Evolutionary conservation across 163 green algal species (phyloP), one percentile per base, ranked within the genome.

Genomic region (Chlamydomonas reinhardtii): DNA sequence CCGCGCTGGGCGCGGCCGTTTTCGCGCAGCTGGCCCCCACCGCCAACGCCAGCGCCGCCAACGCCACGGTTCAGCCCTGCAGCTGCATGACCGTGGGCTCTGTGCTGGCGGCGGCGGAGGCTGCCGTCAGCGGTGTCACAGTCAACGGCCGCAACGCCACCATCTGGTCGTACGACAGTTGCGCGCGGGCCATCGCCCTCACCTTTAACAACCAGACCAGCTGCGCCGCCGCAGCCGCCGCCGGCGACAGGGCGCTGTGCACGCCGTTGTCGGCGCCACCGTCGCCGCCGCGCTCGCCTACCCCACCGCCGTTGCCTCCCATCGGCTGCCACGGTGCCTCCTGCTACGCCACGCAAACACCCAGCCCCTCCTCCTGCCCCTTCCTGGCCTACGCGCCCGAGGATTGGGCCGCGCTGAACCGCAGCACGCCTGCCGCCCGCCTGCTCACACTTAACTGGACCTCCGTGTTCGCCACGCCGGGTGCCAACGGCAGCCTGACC

Each of bases 161-260:
- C 32, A 34, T 82, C 4, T 82, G 74, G 74, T 82, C 59, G 74
- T 82, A 82, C 74, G 74, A 35, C 61, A 31, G 59, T 27, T 82
- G 74, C 59, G 74, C 74, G 0, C 62, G 62, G 17, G 24, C 19
- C 59, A 62, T 39, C 24, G 11, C 19, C 2, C 5, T 37, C 14
- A 27, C 35, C 54, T 82, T 72, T 34, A 68, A 48, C 59, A 61
- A 25, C 74, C 24, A 62, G 5, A 14, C 48, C 56, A 62, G n/a
- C 8, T 82, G 74, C 61, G 48, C 11, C 1, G 48, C 31, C 56
- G 25, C 32, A 15, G 74, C 16, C 2, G 74, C 48, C 32, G 34
- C 12, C 17, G 34, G 32, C 65, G 34, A 15, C 69, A 32, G 39
- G 35, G 59, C 59, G 74, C 59, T 82, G 29, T 82, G 74, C 34